These are phyloP conservation scores for Ottelia alismoides DNA, from an alignment of 106 monocot species.

Conservation along the genomic window DNA sequence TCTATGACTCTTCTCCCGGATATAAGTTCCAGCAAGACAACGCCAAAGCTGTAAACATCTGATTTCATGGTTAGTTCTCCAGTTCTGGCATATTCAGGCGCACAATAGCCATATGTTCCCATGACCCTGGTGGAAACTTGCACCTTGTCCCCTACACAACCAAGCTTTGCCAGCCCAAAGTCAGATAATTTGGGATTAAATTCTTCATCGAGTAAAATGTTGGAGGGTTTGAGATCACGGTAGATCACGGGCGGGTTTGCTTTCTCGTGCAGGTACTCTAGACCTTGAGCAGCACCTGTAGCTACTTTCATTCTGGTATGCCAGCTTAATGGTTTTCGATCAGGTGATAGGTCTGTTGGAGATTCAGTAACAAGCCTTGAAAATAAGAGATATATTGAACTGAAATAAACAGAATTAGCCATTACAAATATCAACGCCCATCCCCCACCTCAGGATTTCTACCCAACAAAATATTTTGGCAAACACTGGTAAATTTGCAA, in stretches of 20 bases:
- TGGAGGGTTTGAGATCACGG: slow-evolving; percentile 64
- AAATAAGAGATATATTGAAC: too few relatives aligned
- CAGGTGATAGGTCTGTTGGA: slow-evolving; percentile 59
- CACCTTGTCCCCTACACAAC: slow-evolving; percentile 53
- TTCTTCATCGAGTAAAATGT: slow-evolving; percentile 48
- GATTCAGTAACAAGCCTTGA: too few relatives aligned
- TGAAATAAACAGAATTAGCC: too few relatives aligned
- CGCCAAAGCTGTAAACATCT: slow-evolving; percentile 78
- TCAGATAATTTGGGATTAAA: slow-evolving; percentile 65
- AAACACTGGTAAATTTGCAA: too few relatives aligned
- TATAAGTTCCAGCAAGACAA: slow-evolving; percentile 56
- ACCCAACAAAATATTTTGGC: too few relatives aligned
- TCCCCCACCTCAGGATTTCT: too few relatives aligned
- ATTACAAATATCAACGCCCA: too few relatives aligned
- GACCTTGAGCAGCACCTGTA: slow-evolving; percentile 54
- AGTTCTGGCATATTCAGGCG: slow-evolving; percentile 62
- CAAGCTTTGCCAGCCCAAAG: slow-evolving; percentile 73
- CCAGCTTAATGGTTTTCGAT: slow-evolving; percentile 45
- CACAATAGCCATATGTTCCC: slow-evolving; percentile 82
- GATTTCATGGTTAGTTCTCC: slow-evolving; percentile 62
- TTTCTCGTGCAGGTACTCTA: slow-evolving; percentile 61
- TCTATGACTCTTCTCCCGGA: slow-evolving; percentile 58
- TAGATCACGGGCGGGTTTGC: slow-evolving; percentile 65
- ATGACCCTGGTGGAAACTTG: slow-evolving; percentile 75
- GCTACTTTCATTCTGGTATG: slow-evolving; percentile 59